Conservation (phyloP, 441 rosid genomes). For the Aquilaria agallochum region DNA sequence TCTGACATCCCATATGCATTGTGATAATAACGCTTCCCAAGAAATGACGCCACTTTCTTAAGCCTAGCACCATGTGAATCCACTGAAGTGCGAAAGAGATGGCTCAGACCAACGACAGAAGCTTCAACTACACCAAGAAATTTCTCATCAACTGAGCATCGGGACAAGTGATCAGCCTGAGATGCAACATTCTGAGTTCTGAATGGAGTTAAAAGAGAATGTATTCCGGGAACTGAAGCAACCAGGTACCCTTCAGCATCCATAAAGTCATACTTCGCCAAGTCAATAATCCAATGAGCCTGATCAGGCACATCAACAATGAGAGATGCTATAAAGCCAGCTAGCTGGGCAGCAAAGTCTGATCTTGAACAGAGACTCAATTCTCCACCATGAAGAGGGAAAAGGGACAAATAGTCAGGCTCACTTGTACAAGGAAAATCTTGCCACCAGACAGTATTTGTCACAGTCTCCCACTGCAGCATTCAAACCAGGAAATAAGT, state of each 20-base stretch:
- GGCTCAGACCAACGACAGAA: constrained; percentile 85
- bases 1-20: constrained; percentile 55
- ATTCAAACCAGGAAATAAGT: constrained; percentile 5
- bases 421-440: constrained; percentile 73
- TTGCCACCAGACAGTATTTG: constrained; percentile 99
- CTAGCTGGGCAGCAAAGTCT: constrained; percentile 89
- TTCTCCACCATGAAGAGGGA: constrained; percentile 38
- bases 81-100: constrained; percentile 57
- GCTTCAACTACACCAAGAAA: constrained; percentile 68
- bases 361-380: constrained; percentile 34
- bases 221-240: constrained; percentile 86
- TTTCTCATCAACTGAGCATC: constrained; percentile 26
- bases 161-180: constrained; percentile 31
- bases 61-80: constrained; percentile 68
- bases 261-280: constrained; percentile 77
- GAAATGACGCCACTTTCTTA: constrained; percentile 66
- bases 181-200: constrained; percentile 28
- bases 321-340: constrained; percentile 85
- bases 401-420: constrained; percentile 71
- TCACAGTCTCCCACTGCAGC: constrained; percentile 83
- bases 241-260: constrained; percentile 68
- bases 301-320: constrained; percentile 80
- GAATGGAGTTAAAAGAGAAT: constrained; percentile 29
- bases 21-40: constrained; percentile 38
- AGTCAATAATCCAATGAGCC: constrained; percentile 75